Evolutionary conservation across 2,329 filamentous ascomycete species (phyloP).

Genomic region (Fusarium denticulatum): DNA sequence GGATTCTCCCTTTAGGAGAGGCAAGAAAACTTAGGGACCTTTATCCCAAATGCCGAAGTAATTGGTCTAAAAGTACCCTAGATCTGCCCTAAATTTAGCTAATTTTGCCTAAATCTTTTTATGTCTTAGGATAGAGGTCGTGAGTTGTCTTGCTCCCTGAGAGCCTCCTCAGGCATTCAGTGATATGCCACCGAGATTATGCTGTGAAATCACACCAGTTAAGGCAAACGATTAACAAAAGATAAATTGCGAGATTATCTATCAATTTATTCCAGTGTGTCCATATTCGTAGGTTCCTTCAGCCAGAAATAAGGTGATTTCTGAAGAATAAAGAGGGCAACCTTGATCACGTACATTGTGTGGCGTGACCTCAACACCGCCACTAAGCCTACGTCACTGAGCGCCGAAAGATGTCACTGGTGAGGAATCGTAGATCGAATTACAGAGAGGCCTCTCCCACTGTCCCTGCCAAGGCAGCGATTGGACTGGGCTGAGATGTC

Average conservation of each 20-base stretch:
- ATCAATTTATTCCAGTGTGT: background rate
- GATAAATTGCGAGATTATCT: background rate
- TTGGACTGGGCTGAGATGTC: conserved; percentile 16
- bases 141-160: background rate
- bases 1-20: background rate
- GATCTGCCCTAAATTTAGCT: background rate
- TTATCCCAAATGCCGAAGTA: background rate
- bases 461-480: conserved; percentile 40
- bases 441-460: conserved; percentile 23
- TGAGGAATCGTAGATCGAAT: conserved; percentile 3
- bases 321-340: background rate
- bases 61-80: background rate
- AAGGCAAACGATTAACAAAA: too few species aligned
- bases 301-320: background rate
- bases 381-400: conserved; percentile 39
- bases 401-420: conserved; percentile 24
- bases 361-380: conserved; percentile 27
- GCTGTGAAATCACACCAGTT: background rate
- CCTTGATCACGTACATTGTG: background rate
- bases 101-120: background rate
- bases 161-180: too few species aligned
- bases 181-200: too few species aligned
- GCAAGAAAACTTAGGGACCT: background rate
- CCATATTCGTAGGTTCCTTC: background rate
- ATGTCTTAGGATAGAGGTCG: background rate